Conservation (phyloP, 164 flowering plant species). For the Macadamia integrifolia region DNA sequence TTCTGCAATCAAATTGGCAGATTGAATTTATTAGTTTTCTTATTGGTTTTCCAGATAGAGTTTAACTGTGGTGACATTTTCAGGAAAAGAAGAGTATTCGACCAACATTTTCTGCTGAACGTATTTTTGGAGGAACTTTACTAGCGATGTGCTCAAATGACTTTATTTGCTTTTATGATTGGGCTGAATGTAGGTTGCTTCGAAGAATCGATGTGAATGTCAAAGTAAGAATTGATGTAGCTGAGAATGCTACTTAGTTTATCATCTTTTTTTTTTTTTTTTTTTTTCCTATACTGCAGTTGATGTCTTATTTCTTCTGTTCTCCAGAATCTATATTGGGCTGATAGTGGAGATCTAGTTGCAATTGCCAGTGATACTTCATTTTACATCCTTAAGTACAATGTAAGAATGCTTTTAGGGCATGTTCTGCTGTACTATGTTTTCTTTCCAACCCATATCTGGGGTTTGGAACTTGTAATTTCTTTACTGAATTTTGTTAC, state of each 20-base stretch:
- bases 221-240: slow-evolving; percentile 46
- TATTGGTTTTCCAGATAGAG: not conserved
- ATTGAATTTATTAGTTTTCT: not conserved
- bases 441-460: not conserved
- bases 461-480: not conserved
- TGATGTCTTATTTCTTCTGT: slow-evolving; percentile 3
- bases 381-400: slow-evolving; percentile 89
- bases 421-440: not conserved
- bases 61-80: slow-evolving; percentile 16
- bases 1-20: no score
- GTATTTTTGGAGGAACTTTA: slow-evolving; percentile 79
- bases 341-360: slow-evolving; percentile 96
- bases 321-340: slow-evolving; percentile 91
- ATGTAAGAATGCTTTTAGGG: slow-evolving; percentile 41
- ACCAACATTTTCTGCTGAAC: slow-evolving; percentile 93
- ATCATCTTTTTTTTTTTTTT: not conserved
- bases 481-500: slow-evolving; percentile 6
- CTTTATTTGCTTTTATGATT: slow-evolving; percentile 93
- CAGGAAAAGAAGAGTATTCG: slow-evolving; percentile 94
- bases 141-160: slow-evolving; percentile 97
- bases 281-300: not conserved
- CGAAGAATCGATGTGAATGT: slow-evolving; percentile 88
- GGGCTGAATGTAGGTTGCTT: slow-evolving; percentile 96
- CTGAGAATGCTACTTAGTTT: not conserved
- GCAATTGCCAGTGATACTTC: slow-evolving; percentile 90